Evolutionary conservation across 2,329 filamentous ascomycete species (phyloP).

Genomic region (Epichloe gansuensis): DNA sequence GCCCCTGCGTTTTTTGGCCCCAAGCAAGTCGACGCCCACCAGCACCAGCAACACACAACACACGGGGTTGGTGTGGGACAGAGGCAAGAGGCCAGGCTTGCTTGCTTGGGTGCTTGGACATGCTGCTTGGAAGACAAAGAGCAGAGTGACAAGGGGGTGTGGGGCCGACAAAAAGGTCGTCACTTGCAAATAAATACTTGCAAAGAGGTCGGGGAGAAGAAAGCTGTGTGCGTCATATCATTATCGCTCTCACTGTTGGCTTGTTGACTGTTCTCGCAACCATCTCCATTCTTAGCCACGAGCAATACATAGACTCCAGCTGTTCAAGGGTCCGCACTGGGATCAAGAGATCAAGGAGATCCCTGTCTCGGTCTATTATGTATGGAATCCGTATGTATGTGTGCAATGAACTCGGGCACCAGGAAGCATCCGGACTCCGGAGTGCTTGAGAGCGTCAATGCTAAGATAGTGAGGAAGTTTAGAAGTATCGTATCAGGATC

Average conservation of each 20-base stretch:
- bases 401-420: too few species aligned
- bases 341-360: background rate
- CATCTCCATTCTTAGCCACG: background rate
- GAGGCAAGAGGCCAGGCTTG: background rate
- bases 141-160: slow-evolving; percentile 2
- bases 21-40: background rate
- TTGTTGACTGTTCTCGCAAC: background rate
- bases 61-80: slow-evolving; percentile 7
- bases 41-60: background rate
- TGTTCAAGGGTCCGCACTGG: background rate
- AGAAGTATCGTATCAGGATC: too few species aligned
- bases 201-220: slow-evolving; percentile 1
- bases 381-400: too few species aligned
- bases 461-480: too few species aligned
- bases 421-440: too few species aligned
- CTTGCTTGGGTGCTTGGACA: background rate
- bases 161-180: slow-evolving; percentile 1
- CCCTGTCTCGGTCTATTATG: too few species aligned
- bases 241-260: background rate
- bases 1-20: too few species aligned
- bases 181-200: too few species aligned
- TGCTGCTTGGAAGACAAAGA: background rate
- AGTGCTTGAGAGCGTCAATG: too few species aligned
- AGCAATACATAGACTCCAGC: background rate
- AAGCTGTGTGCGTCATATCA: slow-evolving; percentile 2